Base-by-base conservation (phyloP, 306 rosid species). In the Cucurbita ficifolia region DNA sequence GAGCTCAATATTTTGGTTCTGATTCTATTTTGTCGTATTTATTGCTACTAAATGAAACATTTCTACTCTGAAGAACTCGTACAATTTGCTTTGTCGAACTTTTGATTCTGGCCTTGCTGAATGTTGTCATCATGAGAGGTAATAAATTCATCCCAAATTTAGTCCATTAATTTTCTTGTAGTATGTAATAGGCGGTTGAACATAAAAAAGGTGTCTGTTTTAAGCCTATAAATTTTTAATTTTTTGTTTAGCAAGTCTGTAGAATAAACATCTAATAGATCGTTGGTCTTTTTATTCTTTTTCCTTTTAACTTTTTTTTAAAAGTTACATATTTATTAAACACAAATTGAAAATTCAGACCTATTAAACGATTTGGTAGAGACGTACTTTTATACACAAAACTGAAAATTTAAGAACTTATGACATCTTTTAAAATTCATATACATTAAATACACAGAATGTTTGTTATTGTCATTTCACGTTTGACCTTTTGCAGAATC, bases 81-180 rank as follows among this genome's bases (percentile, higher is more conserved):
- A 90, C 85, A 89, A 78, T 84, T 79, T 93, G 81, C 87, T 90
- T 1, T 87, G 97, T 50, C 83, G 91, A 85, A 90, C 86, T 84
- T 90, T 86, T 88, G 97, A 93, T 87, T 84, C 86, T 68, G 94
- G 96, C 67, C 33, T 86, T 86, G 97, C 92, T 51, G 96, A 93
- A 78, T 90, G 98, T 82, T 93, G 98, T 79, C 95, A 90, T 81
- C 96, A 86, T 38, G 96, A 90, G 83, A 93, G 98, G 98, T 93
- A 87, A 55, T 73, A 39, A 4, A 19, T 52, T 73, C 14, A 59
- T 58, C 5, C 7, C 42, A 59, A 13, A 59, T 59, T 59, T 29
- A 29, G 33, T 29, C 33, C 33, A 29, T 29, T 2, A 29, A 29
- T 29, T 29, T 29, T 29, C 33, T 10, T n/a, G 22, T 52, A 6